These are phyloP conservation scores for Bondarzewia mesenterica DNA, from an alignment of 1,284 basidiomycete genomes.

Conservation along the genomic window DNA sequence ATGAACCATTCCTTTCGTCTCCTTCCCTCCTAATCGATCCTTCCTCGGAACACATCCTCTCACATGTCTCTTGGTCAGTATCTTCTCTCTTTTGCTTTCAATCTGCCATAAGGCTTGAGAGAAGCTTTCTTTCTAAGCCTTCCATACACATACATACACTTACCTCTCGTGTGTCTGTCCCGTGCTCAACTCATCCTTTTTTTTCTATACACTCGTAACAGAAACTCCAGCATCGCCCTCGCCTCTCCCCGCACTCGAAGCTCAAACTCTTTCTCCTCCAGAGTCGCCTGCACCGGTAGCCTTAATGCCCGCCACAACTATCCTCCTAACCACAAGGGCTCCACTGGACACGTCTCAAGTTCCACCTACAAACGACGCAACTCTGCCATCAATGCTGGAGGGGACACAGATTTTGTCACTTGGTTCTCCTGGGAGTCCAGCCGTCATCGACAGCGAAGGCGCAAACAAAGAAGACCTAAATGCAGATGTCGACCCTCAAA, in stretches of 20 bases:
- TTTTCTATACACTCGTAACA: neutral
- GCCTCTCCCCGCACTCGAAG: conserved; percentile 10
- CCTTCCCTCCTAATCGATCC: neutral
- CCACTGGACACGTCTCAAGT: neutral
- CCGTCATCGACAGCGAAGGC: conserved; percentile 3
- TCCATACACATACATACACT: too few species aligned
- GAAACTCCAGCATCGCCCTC: conserved; percentile 1
- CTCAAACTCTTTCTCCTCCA: too few species aligned
- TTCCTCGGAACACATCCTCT: neutral
- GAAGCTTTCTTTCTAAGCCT: neutral
- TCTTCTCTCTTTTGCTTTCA: neutral
- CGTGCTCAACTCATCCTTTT: neutral
- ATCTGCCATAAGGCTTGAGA: neutral
- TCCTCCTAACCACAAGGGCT: too few species aligned
- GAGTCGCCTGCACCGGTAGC: too few species aligned
- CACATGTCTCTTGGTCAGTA: conserved; percentile 16
- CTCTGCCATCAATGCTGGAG: conserved; percentile 4
- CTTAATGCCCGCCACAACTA: neutral
- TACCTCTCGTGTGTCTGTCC: neutral
- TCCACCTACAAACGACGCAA: neutral
- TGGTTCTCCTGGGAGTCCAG: conserved; percentile 1
- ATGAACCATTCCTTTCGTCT: conserved; percentile 14
- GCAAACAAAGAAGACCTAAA: conserved; percentile 9
- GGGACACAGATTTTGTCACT: conserved; percentile 4
- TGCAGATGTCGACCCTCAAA: conserved; percentile 61